Conservation (phyloP, 139 green algal genomes). For the Chlamydomonas incerta region DNA sequence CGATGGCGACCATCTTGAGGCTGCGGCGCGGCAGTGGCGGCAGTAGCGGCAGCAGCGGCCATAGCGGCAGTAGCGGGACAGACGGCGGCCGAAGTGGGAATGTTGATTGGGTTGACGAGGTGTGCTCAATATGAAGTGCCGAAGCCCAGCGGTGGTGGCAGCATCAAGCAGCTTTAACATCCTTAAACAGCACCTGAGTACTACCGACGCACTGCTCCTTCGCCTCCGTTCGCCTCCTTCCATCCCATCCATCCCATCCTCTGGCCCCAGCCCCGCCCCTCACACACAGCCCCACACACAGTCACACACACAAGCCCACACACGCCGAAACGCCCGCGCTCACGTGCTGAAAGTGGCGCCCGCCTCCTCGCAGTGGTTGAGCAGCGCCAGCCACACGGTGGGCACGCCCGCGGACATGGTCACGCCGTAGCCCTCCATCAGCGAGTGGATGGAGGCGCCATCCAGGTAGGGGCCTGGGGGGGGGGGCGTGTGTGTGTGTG, state of each 20-base stretch:
- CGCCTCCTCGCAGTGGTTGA: constrained; percentile 65
- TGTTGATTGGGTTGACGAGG: too few species aligned
- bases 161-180: too few species aligned
- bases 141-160: too few species aligned
- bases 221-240: too few species aligned
- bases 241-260: too few species aligned
- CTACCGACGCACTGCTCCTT: too few species aligned
- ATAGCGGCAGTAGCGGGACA: too few species aligned
- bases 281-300: neutral
- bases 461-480: constrained; percentile 74
- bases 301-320: neutral
- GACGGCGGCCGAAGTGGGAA: too few species aligned
- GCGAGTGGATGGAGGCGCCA: constrained; percentile 67
- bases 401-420: constrained; percentile 69
- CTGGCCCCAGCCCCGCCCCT: too few species aligned
- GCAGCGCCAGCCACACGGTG: constrained; percentile 80
- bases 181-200: too few species aligned
- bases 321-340: neutral
- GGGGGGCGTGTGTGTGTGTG: neutral
- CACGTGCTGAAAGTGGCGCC: constrained; percentile 44
- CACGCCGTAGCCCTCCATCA: constrained; percentile 63
- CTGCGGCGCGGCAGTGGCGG: neutral
- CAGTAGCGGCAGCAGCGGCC: too few species aligned
- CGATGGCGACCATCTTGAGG: constrained; percentile 69
- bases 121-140: too few species aligned